These are phyloP conservation scores for Breviolum minutum DNA, from an alignment of 73 alveolate species.

Conservation along the genomic window DNA sequence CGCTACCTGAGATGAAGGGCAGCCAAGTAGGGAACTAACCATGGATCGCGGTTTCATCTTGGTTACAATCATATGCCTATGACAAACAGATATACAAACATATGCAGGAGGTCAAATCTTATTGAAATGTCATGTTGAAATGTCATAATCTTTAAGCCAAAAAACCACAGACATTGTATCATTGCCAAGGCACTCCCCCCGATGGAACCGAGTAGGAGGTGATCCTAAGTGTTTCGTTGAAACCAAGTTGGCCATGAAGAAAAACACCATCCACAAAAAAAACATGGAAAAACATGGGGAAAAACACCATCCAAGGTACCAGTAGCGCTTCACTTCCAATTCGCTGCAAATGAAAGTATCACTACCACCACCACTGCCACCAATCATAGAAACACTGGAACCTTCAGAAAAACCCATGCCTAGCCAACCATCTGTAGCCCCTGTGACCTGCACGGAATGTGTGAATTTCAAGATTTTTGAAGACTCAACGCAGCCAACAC, in stretches of 20 bases:
- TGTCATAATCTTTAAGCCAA: too few species aligned
- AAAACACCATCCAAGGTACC: neutral
- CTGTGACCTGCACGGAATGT: neutral
- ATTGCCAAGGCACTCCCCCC: neutral
- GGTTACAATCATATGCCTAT: too few species aligned
- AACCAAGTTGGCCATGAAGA: neutral
- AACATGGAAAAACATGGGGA: neutral
- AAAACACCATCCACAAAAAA: neutral
- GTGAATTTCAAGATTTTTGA: neutral
- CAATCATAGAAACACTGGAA: constrained; percentile 14
- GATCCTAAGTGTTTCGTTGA: neutral
- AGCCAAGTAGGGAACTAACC: neutral
- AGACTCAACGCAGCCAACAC: neutral
- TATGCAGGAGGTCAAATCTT: neutral
- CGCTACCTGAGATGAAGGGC: neutral
- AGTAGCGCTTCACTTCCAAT: constrained; percentile 26
- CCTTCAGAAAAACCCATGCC: constrained; percentile 14
- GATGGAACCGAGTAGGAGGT: neutral
- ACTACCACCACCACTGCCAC: constrained; percentile 31
- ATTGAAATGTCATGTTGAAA: neutral
- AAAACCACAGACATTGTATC: too few species aligned
- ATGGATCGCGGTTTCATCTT: too few species aligned
- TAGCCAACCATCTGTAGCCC: neutral
- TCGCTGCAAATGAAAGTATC: constrained; percentile 57
- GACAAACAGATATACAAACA: neutral